Percentiles rank a stretch among this genome's conserved stretches.
These are phyloP conservation scores for Tricholoma hemisulphureum DNA, from an alignment of 768 basidiomycete genomes.

Conservation along the genomic window DNA sequence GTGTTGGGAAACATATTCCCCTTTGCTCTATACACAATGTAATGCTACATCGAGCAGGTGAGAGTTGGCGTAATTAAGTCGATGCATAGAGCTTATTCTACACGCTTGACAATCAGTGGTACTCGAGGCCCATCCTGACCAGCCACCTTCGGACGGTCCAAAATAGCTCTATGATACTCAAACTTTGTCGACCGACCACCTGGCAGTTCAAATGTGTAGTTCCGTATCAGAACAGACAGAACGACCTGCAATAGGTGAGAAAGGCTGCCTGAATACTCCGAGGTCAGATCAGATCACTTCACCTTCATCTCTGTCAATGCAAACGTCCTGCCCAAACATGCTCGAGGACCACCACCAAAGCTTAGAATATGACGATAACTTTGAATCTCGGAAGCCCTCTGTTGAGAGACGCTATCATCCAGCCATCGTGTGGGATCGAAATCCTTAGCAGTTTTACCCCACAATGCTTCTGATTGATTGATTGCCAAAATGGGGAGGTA, in stretches of 20 bases:
- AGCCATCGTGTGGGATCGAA: constrained; percentile 71
- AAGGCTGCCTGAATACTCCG: background rate
- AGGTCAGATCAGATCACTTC: background rate
- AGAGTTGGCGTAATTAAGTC: no score
- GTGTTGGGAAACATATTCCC: no score
- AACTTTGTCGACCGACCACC: constrained; percentile 41
- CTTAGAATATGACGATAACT: constrained; percentile 52
- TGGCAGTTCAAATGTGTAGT: constrained; percentile 40
- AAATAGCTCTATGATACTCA: constrained; percentile 32
- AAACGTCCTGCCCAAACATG: constrained; percentile 49
- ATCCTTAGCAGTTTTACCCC: constrained; percentile 58
- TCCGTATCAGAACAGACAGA: constrained; percentile 43
- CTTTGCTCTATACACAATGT: no score
- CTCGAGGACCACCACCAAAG: constrained; percentile 52
- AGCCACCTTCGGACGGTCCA: constrained; percentile 38
- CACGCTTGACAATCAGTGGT: constrained; percentile 34
- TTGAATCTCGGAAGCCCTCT: constrained; percentile 36
- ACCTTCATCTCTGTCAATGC: constrained; percentile 48
- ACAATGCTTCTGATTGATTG: constrained; percentile 52
- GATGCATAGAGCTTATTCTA: constrained; percentile 21
- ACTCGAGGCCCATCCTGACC: constrained; percentile 33
- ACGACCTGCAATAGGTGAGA: constrained; percentile 30
- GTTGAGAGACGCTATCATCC: constrained; percentile 24
- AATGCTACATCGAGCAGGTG: no score
- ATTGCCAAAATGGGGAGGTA: constrained; percentile 42